These are phyloP conservation scores for Rhodotorula sp. DNA, from an alignment of 1,284 basidiomycete genomes.

Conservation along the genomic window DNA sequence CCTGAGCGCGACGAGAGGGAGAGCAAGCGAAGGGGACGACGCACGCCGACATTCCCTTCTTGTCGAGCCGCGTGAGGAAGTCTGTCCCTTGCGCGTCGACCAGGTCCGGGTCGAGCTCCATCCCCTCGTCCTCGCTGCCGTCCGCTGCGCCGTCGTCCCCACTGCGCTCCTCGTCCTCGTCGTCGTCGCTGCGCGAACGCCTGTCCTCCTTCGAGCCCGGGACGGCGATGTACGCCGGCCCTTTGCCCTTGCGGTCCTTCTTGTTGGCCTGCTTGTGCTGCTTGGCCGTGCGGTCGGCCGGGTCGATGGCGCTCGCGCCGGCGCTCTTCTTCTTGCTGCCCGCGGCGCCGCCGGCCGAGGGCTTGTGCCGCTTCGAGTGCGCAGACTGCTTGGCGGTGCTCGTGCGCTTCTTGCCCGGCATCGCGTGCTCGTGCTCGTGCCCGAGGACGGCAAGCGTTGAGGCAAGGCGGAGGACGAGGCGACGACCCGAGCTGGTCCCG, in stretches of 20 bases:
- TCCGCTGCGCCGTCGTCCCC: background rate
- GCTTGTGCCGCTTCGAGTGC: slow-evolving; percentile 37
- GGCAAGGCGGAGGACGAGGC: background rate
- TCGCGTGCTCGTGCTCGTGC: background rate
- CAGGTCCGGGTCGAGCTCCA: slow-evolving; percentile 37
- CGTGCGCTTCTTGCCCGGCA: slow-evolving; percentile 34
- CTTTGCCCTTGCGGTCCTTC: slow-evolving; percentile 42
- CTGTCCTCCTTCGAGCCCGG: slow-evolving; percentile 15
- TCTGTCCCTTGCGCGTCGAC: slow-evolving; percentile 29
- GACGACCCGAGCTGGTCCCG: background rate
- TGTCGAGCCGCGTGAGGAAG: slow-evolving; percentile 37
- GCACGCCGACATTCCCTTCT: slow-evolving; percentile 41
- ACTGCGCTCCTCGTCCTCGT: slow-evolving; percentile 1
- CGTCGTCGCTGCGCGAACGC: slow-evolving; percentile 8
- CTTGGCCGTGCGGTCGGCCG: background rate
- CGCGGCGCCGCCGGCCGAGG: background rate
- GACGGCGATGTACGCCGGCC: slow-evolving; percentile 26
- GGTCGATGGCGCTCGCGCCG: background rate
- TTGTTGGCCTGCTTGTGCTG: slow-evolving; percentile 10
- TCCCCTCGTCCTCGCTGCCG: slow-evolving; percentile 21
- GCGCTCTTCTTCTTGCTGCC: background rate
- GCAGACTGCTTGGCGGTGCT: slow-evolving; percentile 23
- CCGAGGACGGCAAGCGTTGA: background rate
- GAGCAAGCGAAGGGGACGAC: slow-evolving; percentile 1
- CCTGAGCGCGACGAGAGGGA: background rate